Base-by-base conservation (phyloP, 1,284 basidiomycete genomes). In the Marasmius fiardii region DNA sequence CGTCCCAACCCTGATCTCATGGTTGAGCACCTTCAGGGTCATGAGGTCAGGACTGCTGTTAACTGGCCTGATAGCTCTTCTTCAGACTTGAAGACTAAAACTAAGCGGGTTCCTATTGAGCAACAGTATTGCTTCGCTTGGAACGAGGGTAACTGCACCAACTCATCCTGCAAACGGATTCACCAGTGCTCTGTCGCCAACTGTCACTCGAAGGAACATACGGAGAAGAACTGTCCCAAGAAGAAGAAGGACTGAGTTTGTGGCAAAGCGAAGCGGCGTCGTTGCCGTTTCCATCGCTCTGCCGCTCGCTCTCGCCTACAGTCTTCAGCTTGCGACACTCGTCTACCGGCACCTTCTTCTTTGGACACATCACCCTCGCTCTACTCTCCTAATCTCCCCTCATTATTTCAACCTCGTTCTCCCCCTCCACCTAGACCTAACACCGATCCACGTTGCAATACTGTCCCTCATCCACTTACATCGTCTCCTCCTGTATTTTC, bases 341-440 rank as follows among this genome's bases (percentile, higher is more conserved):
- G n/a, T 16, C 28, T 28, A 52, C 7, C 51, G 34, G 24, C 4
- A 10, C 34, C 21, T 11, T 16, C 31, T 4, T n/a, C 35, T n/a
- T 10, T 39, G 37, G 20, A 37, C 12, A 12, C 35, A 11, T 5
- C 23, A n/a, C 44, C 50, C 24, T 18, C 31, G 31, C 1, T 1
- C 52, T 10, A 26, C 10, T 12, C 33, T 4, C 26, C 23, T 24
- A 20, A 48, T 3, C 55, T 60, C 57, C 58, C 63, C 18, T 55
- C 60, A n/a, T 20, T 2, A 2, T 5, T 5, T 3, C 35, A 11
- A 2, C 35, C 35, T 37, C 35, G 12, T n/a, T n/a, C n/a, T n/a
- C n/a, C n/a, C n/a, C n/a, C n/a, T n/a, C n/a, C n/a, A n/a, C n/a
- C n/a, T n/a, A 54, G 35, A 37, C 35, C 35, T n/a, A 37, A 37